A percentile compares a stretch with the other conserved stretches of the same genome.
These are phyloP conservation scores for Acanthamoeba castellanii DNA, from an alignment of 208 protist genomes.

Conservation along the genomic window DNA sequence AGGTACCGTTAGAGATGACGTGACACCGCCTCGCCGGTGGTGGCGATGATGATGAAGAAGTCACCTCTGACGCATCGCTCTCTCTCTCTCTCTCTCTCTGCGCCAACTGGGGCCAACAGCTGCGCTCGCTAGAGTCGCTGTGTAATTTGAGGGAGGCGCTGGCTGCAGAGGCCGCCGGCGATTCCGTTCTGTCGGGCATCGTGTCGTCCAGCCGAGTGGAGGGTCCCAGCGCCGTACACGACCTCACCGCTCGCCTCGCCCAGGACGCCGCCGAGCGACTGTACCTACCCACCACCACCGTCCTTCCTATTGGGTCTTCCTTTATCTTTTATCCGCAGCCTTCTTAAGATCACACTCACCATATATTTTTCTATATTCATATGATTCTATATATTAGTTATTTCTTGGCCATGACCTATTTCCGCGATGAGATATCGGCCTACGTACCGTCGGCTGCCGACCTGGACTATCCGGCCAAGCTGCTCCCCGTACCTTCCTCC, in stretches of 20 bases:
- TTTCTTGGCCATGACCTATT: slow-evolving; percentile 83
- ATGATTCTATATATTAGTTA: slow-evolving; percentile 68
- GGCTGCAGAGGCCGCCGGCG: slow-evolving; percentile 1
- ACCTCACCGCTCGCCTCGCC: slow-evolving; percentile 22
- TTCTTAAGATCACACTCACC: slow-evolving; percentile 4
- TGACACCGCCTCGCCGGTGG: too few relatives aligned
- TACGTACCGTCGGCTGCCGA: slow-evolving; percentile 77
- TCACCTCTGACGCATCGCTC: too few relatives aligned
- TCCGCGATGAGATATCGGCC: slow-evolving; percentile 83
- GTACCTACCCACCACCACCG: neutral
- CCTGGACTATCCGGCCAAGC: slow-evolving; percentile 84
- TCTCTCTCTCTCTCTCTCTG: too few relatives aligned
- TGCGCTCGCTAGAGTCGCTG: slow-evolving; percentile 2
- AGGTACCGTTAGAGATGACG: neutral
- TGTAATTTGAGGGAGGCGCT: slow-evolving; percentile 22
- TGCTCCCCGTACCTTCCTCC: neutral
- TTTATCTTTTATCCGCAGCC: neutral
- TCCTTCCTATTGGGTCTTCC: neutral
- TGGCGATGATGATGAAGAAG: too few relatives aligned
- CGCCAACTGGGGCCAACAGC: neutral
- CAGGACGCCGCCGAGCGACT: slow-evolving; percentile 35
- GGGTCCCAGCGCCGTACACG: neutral
- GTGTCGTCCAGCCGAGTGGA: neutral
- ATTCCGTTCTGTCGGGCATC: neutral
- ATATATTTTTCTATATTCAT: neutral